Percentiles rank a stretch among this genome's conserved stretches.
Evolutionary conservation across 2,329 filamentous ascomycete genomes (phyloP).

Genomic region (Trichothecium sympodiale): DNA sequence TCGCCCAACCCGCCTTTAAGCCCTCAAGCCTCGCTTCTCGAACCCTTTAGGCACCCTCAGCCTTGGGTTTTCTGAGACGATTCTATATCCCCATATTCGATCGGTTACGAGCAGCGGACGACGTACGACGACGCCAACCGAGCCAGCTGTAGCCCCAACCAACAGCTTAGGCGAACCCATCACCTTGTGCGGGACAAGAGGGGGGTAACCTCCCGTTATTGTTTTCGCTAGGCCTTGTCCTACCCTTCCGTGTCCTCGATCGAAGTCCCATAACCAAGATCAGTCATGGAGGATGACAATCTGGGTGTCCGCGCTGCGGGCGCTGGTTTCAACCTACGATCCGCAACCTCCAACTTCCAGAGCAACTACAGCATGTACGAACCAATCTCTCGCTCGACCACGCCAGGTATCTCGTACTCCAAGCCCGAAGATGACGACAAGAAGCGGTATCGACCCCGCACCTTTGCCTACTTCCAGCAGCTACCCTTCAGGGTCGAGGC

Average conservation of each 20-base stretch:
- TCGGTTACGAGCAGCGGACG: no score
- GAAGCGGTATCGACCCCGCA: constrained; percentile 70
- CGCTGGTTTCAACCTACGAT: constrained; percentile 7
- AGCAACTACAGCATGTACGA: constrained; percentile 39
- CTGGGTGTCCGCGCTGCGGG: constrained; percentile 21
- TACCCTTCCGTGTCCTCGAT: not conserved
- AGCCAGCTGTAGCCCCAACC: no score
- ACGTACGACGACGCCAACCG: no score
- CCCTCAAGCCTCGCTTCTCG: no score
- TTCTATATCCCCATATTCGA: no score
- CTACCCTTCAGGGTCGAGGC: constrained; percentile 84
- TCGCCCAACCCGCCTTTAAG: no score
- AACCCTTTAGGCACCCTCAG: no score
- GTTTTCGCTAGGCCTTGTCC: no score
- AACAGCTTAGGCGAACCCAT: not conserved
- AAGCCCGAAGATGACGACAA: constrained; percentile 38
- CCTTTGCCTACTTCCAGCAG: constrained; percentile 85
- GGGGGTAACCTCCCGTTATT: not conserved
- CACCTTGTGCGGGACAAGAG: not conserved
- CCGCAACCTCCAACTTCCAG: constrained; percentile 15
- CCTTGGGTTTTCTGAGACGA: no score
- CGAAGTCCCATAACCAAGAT: no score
- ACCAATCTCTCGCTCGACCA: constrained; percentile 75
- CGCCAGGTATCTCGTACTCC: constrained; percentile 56
- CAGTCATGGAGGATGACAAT: constrained; percentile 20